phyloP scores from a whole-genome alignment of 768 basidiomycete genomes.

The Agaricus sinodeliciosus region DNA sequence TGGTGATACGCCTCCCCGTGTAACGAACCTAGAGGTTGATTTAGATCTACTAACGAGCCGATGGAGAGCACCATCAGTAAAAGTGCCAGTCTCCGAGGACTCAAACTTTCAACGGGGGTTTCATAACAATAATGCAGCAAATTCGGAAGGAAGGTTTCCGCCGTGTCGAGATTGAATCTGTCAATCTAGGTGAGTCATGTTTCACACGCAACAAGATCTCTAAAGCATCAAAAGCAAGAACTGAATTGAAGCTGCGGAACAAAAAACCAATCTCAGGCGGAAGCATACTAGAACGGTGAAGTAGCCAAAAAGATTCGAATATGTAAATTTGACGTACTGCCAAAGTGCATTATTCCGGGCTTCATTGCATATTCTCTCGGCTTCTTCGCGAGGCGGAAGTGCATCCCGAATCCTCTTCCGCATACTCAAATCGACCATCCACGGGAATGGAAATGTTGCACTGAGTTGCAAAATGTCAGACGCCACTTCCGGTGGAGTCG shows the following conservation, averaged over 20 bases:
- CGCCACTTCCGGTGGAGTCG: slow-evolving; percentile 32
- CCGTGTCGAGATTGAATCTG: slow-evolving; percentile 65
- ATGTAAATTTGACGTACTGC: slow-evolving; percentile 45
- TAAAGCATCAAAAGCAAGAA: background rate
- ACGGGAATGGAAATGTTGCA: slow-evolving; percentile 64
- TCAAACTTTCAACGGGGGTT: slow-evolving; percentile 50
- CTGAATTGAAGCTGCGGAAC: background rate
- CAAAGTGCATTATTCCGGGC: slow-evolving; percentile 64
- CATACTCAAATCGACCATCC: slow-evolving; percentile 56
- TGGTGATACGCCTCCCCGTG: slow-evolving; percentile 62
- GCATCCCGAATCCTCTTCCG: slow-evolving; percentile 57
- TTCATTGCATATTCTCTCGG: slow-evolving; percentile 53
- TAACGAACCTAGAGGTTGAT: slow-evolving; percentile 45
- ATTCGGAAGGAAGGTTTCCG: slow-evolving; percentile 65
- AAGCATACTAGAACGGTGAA: slow-evolving; percentile 7
- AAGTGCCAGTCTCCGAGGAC: slow-evolving; percentile 60
- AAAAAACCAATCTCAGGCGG: background rate
- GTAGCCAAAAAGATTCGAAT: slow-evolving; percentile 9
- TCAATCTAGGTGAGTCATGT: background rate
- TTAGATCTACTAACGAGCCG: slow-evolving; percentile 62
- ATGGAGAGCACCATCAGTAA: slow-evolving; percentile 70
- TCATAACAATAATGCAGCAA: slow-evolving; percentile 63
- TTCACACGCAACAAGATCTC: background rate
- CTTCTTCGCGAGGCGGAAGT: slow-evolving; percentile 54
- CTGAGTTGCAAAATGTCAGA: slow-evolving; percentile 52